phyloP scores from a whole-genome alignment of 1,284 basidiomycete species.

The Leccinum variabile region DNA sequence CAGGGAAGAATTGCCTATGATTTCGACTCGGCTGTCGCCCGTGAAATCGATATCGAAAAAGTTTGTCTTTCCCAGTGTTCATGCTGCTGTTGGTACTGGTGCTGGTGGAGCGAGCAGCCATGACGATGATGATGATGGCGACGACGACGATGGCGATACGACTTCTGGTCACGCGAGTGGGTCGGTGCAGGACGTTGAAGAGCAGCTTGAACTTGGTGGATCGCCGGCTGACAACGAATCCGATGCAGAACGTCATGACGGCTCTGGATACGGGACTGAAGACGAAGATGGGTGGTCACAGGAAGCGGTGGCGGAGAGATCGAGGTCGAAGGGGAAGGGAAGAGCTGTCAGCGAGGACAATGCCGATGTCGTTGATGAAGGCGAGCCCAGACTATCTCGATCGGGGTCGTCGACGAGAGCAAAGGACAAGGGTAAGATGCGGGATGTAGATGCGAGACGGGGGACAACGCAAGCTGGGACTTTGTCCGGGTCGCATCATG shows the following conservation, averaged over 20 bases:
- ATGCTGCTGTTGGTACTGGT: background rate
- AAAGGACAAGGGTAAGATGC: slow-evolving; percentile 28
- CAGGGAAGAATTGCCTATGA: slow-evolving; percentile 28
- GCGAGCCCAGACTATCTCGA: slow-evolving; percentile 6
- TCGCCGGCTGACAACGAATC: background rate
- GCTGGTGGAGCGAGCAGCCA: background rate
- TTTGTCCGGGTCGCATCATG: slow-evolving; percentile 16
- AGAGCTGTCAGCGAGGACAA: slow-evolving; percentile 21
- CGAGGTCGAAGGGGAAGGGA: slow-evolving; percentile 27
- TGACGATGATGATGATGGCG: background rate
- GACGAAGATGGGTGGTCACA: slow-evolving; percentile 29
- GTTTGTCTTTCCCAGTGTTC: slow-evolving; percentile 32
- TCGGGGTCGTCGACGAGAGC: slow-evolving; percentile 7
- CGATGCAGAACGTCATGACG: background rate
- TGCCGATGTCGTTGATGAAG: slow-evolving; percentile 10
- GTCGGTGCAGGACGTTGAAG: slow-evolving; percentile 3
- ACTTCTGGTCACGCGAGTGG: background rate
- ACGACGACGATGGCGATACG: background rate
- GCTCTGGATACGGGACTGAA: slow-evolving; percentile 17
- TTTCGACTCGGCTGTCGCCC: slow-evolving; percentile 30
- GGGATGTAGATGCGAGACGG: slow-evolving; percentile 15
- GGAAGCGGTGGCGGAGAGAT: slow-evolving; percentile 21
- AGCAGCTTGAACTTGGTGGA: slow-evolving; percentile 4
- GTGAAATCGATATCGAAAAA: slow-evolving; percentile 37
- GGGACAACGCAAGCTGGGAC: slow-evolving; percentile 8